Conservation (phyloP, 179 eudicot species). For the Amaranthus tricolor region DNA sequence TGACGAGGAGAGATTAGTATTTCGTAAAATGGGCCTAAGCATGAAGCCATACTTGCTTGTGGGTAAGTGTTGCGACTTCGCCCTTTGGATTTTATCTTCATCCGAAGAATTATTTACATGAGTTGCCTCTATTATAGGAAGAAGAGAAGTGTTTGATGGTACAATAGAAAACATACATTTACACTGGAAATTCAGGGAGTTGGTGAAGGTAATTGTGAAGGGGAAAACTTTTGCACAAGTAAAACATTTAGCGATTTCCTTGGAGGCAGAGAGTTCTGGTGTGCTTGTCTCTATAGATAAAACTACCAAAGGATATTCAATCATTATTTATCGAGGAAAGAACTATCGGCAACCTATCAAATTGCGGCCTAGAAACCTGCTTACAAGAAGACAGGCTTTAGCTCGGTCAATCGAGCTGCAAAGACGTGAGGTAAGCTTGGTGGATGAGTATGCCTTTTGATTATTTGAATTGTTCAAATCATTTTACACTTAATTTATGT, state of each 20-base stretch:
- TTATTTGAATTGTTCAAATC: not conserved
- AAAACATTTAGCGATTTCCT: conserved; percentile 69
- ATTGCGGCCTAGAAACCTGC: conserved; percentile 69
- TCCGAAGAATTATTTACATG: conserved; percentile 2
- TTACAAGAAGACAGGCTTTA: conserved; percentile 87
- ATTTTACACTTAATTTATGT: not conserved
- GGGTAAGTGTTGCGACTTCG: conserved; percentile 46
- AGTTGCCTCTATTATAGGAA: conserved; percentile 41
- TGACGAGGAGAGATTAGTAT: conserved; percentile 87
- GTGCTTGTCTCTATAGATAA: conserved; percentile 74
- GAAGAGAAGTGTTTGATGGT: conserved; percentile 81
- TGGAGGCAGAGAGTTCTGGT: conserved; percentile 93
- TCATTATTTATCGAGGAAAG: conserved; percentile 87
- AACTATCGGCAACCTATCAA: conserved; percentile 67
- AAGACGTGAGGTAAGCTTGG: conserved; percentile 69
- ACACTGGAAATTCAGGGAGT: conserved; percentile 88
- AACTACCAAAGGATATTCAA: conserved; percentile 69
- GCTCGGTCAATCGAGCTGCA: conserved; percentile 91
- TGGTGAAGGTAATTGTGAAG: conserved; percentile 74
- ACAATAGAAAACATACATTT: conserved; percentile 86
- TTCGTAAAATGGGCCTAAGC: conserved; percentile 88
- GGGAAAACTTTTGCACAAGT: conserved; percentile 55
- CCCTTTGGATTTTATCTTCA: not conserved
- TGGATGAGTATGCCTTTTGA: not conserved
- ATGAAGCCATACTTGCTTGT: conserved; percentile 84